Evolutionary conservation across 2,329 filamentous ascomycete species (phyloP), one percentile per base, ranked within the genome.

Genomic region (Atkinsonella hypoxylon): DNA sequence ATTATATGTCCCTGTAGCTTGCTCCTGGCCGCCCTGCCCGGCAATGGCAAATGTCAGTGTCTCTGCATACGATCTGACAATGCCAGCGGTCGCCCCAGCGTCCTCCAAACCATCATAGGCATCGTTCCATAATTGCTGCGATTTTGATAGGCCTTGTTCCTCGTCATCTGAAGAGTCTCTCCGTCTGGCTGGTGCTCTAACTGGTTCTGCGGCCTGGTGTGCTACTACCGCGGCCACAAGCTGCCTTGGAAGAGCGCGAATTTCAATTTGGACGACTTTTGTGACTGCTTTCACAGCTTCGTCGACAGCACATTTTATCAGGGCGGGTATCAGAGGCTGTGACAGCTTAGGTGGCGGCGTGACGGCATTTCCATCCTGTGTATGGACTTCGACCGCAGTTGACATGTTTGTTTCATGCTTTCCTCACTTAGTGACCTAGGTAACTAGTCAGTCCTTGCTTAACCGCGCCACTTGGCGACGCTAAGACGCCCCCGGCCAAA

Each of bases 291-390:
- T 51, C 31, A 51, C 49, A 9, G 44, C 38, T 44, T 53, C 49
- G 39, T 53, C 52, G 22, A 53, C 52, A 20, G 52, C 52, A 7
- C 39, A 53, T 40, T 53, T 53, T 31, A 49, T 22, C n/a, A 53
- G 18, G n/a, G 44, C 20, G 43, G 52, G 49, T 38, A 53, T 40
- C 42, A 53, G 26, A 30, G 36, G 41, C 36, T 46, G 48, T 13
- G 49, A 46, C 30, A 40, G 39, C 13, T 46, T 46, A 41, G 46
- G 5, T 8, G 46, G 41, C 32, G 45, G 40, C 11, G 40, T 34
- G 13, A 22, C 32, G 20, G 26, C 26, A 34, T 12, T 51, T 45
- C 45, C 50, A 50, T 52, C 51, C 20, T 50, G 51, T n/a, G 38
- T 44, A 20, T 26, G 51, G 38, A 18, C 44, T 32, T 50, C 40